phyloP scores from a whole-genome alignment of 345 rosid species.

The Eucalyptus sp. region DNA sequence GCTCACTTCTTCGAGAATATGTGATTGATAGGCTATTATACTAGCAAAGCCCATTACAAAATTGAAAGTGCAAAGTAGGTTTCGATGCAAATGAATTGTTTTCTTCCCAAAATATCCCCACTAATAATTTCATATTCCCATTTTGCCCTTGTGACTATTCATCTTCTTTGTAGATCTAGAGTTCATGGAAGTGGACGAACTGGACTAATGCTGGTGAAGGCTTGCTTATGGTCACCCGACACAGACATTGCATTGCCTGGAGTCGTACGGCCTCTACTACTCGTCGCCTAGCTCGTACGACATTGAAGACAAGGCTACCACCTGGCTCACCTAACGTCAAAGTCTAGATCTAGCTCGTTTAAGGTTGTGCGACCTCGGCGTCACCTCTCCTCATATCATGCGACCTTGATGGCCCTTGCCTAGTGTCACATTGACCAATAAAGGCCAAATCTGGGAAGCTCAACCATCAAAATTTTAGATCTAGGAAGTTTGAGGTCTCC shows the following conservation, averaged over 20 bases:
- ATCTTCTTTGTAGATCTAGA: too few species aligned
- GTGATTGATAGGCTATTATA: too few species aligned
- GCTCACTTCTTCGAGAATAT: neutral
- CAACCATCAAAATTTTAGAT: neutral
- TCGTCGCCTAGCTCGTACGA: fast-evolving
- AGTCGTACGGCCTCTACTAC: neutral
- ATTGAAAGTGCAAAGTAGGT: neutral
- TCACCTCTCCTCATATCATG: neutral
- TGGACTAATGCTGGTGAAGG: neutral
- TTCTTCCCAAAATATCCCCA: neutral
- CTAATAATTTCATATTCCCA: neutral
- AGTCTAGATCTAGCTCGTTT: neutral
- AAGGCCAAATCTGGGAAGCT: neutral
- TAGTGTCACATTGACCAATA: neutral
- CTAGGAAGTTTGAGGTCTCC: neutral
- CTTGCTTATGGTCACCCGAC: neutral
- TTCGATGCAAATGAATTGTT: neutral
- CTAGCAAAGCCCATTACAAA: neutral
- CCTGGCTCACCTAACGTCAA: neutral
- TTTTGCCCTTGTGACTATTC: neutral
- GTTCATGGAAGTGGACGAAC: too few species aligned
- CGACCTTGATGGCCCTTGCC: neutral
- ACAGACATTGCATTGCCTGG: too few species aligned
- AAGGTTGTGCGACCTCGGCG: neutral
- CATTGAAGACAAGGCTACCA: neutral